These are phyloP conservation scores for Fusarium paranaense DNA, from an alignment of 2,329 filamentous ascomycete genomes.

Conservation along the genomic window DNA sequence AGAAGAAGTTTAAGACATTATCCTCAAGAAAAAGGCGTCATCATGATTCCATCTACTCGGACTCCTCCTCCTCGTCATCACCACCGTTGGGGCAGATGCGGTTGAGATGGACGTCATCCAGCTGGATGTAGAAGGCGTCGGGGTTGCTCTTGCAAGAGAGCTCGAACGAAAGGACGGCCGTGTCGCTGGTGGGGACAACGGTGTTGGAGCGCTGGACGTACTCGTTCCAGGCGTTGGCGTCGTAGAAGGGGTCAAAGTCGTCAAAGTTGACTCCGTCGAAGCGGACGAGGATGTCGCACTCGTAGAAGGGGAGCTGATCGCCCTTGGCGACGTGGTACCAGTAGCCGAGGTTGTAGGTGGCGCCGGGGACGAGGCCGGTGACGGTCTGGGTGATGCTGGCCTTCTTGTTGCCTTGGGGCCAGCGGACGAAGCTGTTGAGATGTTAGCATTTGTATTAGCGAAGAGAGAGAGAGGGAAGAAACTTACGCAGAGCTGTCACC, in stretches of 20 bases:
- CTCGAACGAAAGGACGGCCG: conserved; percentile 5
- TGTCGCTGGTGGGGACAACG: not conserved
- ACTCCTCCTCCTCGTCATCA: not conserved
- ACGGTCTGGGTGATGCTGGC: conserved; percentile 10
- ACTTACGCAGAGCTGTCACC: conserved; percentile 8
- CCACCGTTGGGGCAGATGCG: not conserved
- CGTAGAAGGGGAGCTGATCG: not conserved
- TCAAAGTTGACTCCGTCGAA: conserved; percentile 9
- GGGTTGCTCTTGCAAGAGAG: conserved; percentile 6
- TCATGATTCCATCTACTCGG: not conserved
- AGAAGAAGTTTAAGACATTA: not conserved
- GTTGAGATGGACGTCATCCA: conserved; percentile 20
- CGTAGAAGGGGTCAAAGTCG: conserved; percentile 24
- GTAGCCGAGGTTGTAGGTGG: conserved; percentile 6
- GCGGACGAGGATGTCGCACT: conserved; percentile 20
- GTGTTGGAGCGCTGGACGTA: conserved; percentile 6
- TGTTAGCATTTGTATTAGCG: not conserved
- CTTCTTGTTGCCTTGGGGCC: not conserved
- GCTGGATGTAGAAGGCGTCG: conserved; percentile 6
- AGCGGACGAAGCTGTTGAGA: not conserved
- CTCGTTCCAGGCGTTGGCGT: not conserved
- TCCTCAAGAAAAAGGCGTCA: not conserved
- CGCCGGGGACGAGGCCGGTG: not conserved
- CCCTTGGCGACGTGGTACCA: conserved; percentile 7
- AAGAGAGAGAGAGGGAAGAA: not conserved